These are phyloP conservation scores for Colletotrichum higginsianum DNA, from an alignment of 2,329 filamentous ascomycete genomes.

Conservation along the genomic window DNA sequence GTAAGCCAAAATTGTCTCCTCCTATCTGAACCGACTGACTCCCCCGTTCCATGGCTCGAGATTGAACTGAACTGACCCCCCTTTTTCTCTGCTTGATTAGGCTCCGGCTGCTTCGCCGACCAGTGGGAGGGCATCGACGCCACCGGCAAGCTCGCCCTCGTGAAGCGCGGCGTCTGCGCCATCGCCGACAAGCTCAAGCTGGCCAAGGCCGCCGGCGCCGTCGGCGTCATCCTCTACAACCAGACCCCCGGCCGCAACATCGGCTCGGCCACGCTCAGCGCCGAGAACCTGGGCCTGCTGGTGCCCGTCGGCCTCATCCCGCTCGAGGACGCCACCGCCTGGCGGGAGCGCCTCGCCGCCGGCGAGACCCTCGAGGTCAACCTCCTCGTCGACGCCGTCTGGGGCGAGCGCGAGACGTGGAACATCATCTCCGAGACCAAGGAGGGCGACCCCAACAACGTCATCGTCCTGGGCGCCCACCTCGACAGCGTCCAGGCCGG, in stretches of 20 bases:
- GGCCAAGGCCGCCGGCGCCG: conserved; percentile 58
- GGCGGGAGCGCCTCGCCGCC: conserved; percentile 52
- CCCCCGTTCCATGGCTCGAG: not conserved
- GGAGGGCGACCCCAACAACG: conserved; percentile 58
- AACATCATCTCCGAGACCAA: conserved; percentile 61
- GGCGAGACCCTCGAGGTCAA: conserved; percentile 53
- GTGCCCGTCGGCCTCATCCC: conserved; percentile 56
- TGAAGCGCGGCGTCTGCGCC: conserved; percentile 61
- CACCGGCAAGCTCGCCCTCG: conserved; percentile 59
- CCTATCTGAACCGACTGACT: too few relatives aligned
- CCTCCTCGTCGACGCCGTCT: conserved; percentile 55
- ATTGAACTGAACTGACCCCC: conserved; percentile 6
- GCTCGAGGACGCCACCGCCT: conserved; percentile 53
- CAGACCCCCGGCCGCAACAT: conserved; percentile 64
- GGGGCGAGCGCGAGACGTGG: conserved; percentile 55
- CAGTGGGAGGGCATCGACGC: conserved; percentile 62
- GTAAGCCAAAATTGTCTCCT: not conserved
- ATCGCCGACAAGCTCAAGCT: conserved; percentile 61
- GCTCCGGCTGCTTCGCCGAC: conserved; percentile 59
- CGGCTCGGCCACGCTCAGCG: conserved; percentile 67
- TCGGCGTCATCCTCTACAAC: conserved; percentile 72
- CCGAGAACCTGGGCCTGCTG: conserved; percentile 53
- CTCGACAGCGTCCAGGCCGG: conserved; percentile 58
- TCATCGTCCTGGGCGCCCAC: conserved; percentile 60
- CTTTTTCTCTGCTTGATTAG: conserved; percentile 28